Base-by-base conservation (phyloP, 2,329 filamentous ascomycete species). In the Fonsecaea pugnacius region DNA sequence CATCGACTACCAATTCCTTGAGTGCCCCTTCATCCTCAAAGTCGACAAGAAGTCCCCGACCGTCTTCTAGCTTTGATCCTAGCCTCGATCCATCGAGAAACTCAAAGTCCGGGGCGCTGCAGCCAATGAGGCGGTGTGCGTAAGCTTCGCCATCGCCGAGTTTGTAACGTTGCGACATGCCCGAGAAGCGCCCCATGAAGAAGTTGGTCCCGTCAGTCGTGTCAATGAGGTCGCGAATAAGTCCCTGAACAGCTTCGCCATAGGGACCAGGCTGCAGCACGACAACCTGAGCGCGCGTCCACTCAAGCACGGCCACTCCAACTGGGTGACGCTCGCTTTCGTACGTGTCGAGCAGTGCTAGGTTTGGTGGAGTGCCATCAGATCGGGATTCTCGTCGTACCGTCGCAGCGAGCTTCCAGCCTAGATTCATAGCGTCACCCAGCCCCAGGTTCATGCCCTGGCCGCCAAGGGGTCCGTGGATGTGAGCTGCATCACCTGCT, bases 201-300 rank as follows among this genome's bases (percentile, higher is more conserved):
- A 56, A 38, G 14, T 56, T 64, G n/a, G 62, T 51, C 24, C 67
- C 64, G 38, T 63, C 60, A n/a, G 60, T 46, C 2, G 64, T 66
- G 50, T 60, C 43, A 18, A 66, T 53, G 9, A 66, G 54, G 46
- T 66, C 64, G 10, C 54, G 60, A n/a, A 66, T 18, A 53, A 67
- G 40, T 64, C 59, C 43, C 65, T 65, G 51, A 18, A 64, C 70
- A 62, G 71, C 75, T 10, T 55, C 58, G 18, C 72, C 73, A 53
- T 72, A 71, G 3, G 66, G 62, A 30, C 72, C 72, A 2, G 76
- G 75, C 58, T 70, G 62, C 52, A 79, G 62, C 7, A 73, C 69
- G 33, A 70, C 59, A 27, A 75, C 71, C 62, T 79, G 78, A 8
- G 77, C 75, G 24, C 76, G 74, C 51, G 77, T 75, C 76, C 75